Evolutionary conservation across 176 grass and related monocot genomes (phyloP), one percentile per base, ranked within the genome.

Genomic region (Cocos nucifera): DNA sequence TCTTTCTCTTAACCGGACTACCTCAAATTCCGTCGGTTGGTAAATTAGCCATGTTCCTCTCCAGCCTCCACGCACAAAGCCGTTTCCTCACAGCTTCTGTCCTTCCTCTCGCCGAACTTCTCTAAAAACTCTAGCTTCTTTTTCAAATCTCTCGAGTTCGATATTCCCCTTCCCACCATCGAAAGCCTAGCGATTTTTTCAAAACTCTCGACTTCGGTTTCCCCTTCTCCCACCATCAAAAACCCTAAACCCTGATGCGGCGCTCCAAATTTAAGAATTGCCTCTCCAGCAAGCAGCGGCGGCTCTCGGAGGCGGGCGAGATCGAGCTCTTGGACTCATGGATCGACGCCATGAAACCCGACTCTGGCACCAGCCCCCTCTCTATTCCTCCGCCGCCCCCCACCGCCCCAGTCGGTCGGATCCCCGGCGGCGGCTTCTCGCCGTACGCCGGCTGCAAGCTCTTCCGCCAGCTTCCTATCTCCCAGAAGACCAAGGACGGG

Each of bases 281-380:
- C 2, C 51, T 44, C 0, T 35, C 49, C n/a, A 62, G 62, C 29
- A 90, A 85, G 92, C 75, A 83, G 59, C 50, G 17, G 39, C 83
- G 75, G 23, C 20, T 79, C 23, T 51, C 60, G 16, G 89, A 93
- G 83, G 58, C n/a, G 21, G 72, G 78, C 53, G 92, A 97, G 65
- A 85, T 97, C 55, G 17, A 58, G 59, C 54, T 78, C n/a, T 83
- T 97, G 63, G 64, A 90, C 28, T 66, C 76, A 32, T 91, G 87
- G 92, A 91, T 97, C 73, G 78, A 85, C 24, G 86, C 81, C 66
- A 69, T 77, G 68, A 87, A 91, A 58, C 92, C 92, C 21, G 66
- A 49, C 3, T 63, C 62, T 8, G 81, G 84, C 19, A 91, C 87
- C 61, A 97, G 64, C 24, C 80, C 86, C 53, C 80, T 75, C 53